Base-by-base conservation (phyloP, 208 protist species). In the Sergeia podlipaevii region DNA sequence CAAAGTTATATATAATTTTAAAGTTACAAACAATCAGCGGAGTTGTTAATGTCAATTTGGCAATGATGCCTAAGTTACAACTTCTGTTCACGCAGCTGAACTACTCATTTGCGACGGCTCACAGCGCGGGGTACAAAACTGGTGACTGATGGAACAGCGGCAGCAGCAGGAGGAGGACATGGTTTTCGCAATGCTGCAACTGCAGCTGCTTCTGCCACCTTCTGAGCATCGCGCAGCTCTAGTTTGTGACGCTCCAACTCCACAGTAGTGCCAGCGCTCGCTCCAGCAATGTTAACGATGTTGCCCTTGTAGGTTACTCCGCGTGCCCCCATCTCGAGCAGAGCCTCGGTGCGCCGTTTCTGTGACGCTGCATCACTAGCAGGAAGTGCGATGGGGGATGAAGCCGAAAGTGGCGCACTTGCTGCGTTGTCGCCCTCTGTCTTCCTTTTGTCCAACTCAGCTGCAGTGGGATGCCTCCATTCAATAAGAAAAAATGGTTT, bases 401-500 rank as follows among this genome's bases (percentile, higher is more conserved):
- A 43, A 2, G 54, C 44, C 15, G 58, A 26, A 6, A 6, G 15
- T 8, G 24, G 23, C 2, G 20, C 44, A 38, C 38, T 26, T 49
- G 37, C 24, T 69, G 27, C 11, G 43, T 55, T 51, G 11, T 50
- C 46, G 26, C 18, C 21, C 6, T 21, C 28, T 1, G 38, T 42
- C 11, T 72, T 56, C 29, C 65, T 56, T 28, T 51, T 62, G n/a
- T 59, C 41, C 38, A 52, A 27, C 29, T 88, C 72, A 26, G 77
- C 62, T 4, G 21, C 8, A 2, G 70, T 75, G 1, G 75, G 80
- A 42, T 75, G 72, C 33, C 80, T 70, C 52, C 64, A 91, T 60
- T 94, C 82, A 17, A 94, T 44, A 47, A 94, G 68, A 54, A 91
- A 94, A 54, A 82, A 94, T 13, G 87, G 87, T 44, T 80, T 85